Evolutionary conservation across 2,329 filamentous ascomycete genomes (phyloP).

Genomic region (Aspergillus fijiensis): DNA sequence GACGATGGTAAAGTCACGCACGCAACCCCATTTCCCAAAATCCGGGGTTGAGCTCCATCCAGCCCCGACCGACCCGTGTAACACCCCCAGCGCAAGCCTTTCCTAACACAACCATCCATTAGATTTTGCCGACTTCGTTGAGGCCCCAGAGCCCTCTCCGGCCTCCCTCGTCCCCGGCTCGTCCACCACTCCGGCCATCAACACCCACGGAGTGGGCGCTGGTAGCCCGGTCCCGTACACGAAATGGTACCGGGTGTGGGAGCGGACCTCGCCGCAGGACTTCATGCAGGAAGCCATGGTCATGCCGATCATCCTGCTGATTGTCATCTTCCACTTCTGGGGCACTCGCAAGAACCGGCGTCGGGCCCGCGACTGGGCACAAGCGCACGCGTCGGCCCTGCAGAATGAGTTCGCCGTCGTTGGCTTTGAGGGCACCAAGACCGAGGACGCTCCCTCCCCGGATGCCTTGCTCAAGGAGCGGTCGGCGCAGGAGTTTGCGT

Average conservation of each 20-base stretch:
- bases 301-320: slow-evolving; percentile 68
- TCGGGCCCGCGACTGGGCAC: slow-evolving; percentile 78
- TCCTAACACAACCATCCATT: slow-evolving; percentile 10
- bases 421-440: slow-evolving; percentile 65
- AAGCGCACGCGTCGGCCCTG: slow-evolving; percentile 69
- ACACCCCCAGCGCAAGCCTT: not conserved
- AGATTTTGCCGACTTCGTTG: slow-evolving; percentile 96
- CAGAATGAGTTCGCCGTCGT: slow-evolving; percentile 82
- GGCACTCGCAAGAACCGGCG: slow-evolving; percentile 76
- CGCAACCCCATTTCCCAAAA: not conserved
- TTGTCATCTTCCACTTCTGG: slow-evolving; percentile 77
- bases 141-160: slow-evolving; percentile 66
- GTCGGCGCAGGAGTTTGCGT: slow-evolving; percentile 78
- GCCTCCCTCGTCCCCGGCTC: slow-evolving; percentile 48
- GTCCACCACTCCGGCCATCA: slow-evolving; percentile 42
- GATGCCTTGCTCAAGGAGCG: slow-evolving; percentile 76
- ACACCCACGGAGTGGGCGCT: slow-evolving; percentile 48
- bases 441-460: slow-evolving; percentile 47
- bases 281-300: slow-evolving; percentile 87
- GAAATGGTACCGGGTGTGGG: slow-evolving; percentile 96
- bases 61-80: slow-evolving; percentile 6
- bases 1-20: slow-evolving; percentile 37
- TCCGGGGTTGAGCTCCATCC: not conserved
- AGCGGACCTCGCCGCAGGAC: slow-evolving; percentile 78
- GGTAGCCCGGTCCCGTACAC: slow-evolving; percentile 71